Evolutionary conservation across 345 rosid genomes (phyloP), one percentile per base, ranked within the genome.

Genomic region (Orychophragmus violaceus): DNA sequence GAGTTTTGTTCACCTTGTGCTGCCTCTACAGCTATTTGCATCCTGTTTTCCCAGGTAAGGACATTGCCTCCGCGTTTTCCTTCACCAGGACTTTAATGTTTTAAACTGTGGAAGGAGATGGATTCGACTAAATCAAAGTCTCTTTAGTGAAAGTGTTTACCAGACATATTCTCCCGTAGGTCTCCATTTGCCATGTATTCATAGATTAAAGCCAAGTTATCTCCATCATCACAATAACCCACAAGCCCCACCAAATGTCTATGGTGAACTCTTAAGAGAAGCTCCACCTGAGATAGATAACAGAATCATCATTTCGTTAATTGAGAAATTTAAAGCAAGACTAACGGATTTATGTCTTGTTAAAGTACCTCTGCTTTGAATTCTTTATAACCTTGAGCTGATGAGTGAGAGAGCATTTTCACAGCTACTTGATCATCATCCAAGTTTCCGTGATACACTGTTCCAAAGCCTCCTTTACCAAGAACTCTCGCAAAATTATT

Each of bases 111-210:
- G 22, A n/a, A 13, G 21, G 53, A 59, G 64, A 1, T 69, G 0
- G 5, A 22, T 41, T 42, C 8, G 2, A 32, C 52, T 14, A 42
- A 21, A 19, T n/a, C 0, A 6, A 3, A 30, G 21, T 30, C 9
- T 33, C 49, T 36, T 23, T 9, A 36, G 25, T 27, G 3, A 55
- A 42, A 30, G 36, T 50, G 33, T 32, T 19, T 54, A 76, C 85
- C 85, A 62, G 50, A 80, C 55, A 84, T 45, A 71, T 75, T 68
- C 14, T 76, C 66, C 33, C 25, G 69, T n/a, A 84, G 41, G 70
- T 78, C 77, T 51, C 87, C 85, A 11, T 57, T 62, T 8, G 70
- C 80, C 86, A 84, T 82, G 65, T 80, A 78, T 56, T 80, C 86
- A 51, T 84, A 82, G 21, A 84, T 53, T 29, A 81, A 30, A 21